Evolutionary conservation across 2,329 filamentous ascomycete species (phyloP).

Genomic region (Aureobasidium namibiae): DNA sequence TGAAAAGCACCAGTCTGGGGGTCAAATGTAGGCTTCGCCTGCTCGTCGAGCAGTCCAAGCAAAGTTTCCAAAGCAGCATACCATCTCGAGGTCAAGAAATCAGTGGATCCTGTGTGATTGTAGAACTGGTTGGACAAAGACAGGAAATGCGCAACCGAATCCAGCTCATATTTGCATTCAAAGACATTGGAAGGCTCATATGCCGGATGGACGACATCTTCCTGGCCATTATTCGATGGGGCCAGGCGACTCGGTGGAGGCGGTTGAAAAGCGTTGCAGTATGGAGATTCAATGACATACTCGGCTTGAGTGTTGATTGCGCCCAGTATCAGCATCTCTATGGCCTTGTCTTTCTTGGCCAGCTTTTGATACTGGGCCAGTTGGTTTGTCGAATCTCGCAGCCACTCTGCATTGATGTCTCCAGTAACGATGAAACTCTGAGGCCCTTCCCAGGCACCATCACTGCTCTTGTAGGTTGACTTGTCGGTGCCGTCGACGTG

Average conservation of each 20-base stretch:
- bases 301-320: conserved; percentile 95
- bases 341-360: conserved; percentile 68
- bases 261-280: conserved; percentile 97
- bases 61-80: conserved; percentile 67
- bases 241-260: conserved; percentile 72
- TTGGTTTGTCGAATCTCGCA: conserved; percentile 90
- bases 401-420: conserved; percentile 88
- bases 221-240: conserved; percentile 68
- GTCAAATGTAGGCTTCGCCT: conserved; percentile 76
- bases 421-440: conserved; percentile 93
- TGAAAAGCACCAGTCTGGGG: conserved; percentile 53
- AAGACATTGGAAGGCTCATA: conserved; percentile 84
- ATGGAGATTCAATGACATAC: conserved; percentile 88
- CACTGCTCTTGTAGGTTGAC: conserved; percentile 34
- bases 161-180: conserved; percentile 98
- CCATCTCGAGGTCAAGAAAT: conserved; percentile 75
- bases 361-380: conserved; percentile 80
- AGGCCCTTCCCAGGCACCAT: conserved; percentile 67
- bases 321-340: conserved; percentile 75
- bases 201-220: conserved; percentile 73
- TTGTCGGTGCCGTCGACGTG: conserved; percentile 56
- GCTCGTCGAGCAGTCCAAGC: conserved; percentile 64
- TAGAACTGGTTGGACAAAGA: conserved; percentile 80
- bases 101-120: conserved; percentile 65
- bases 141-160: conserved; percentile 88